Percentiles rank a stretch among this genome's conserved stretches.
Evolutionary conservation across 495 filamentous ascomycete genomes (phyloP).

Genomic region (Penicillium simplicissimum): DNA sequence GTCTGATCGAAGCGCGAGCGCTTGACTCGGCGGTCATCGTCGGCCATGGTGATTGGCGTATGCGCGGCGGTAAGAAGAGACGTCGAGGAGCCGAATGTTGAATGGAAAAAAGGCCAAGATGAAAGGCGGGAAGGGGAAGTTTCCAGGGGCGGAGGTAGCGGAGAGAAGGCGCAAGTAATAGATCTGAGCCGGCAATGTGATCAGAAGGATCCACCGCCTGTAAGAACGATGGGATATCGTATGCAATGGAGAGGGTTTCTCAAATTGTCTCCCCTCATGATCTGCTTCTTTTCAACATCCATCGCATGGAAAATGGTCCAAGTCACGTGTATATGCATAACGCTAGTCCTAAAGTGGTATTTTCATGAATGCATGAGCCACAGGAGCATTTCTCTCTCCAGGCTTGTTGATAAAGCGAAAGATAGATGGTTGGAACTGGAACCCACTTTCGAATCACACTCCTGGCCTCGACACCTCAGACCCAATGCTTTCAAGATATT

Average conservation of each 20-base stretch:
- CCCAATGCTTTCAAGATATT: no score
- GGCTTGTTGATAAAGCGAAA: no score
- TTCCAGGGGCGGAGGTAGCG: slow-evolving; percentile 16
- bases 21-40: slow-evolving; percentile 76
- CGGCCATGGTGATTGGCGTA: slow-evolving; percentile 59
- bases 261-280: neutral
- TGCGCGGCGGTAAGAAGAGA: neutral
- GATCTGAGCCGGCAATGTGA: neutral
- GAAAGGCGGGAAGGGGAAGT: slow-evolving; percentile 29
- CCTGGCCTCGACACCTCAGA: neutral
- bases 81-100: neutral
- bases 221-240: neutral
- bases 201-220: neutral
- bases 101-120: slow-evolving; percentile 18
- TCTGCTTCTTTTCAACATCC: slow-evolving; percentile 2
- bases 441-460: neutral
- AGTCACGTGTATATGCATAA: slow-evolving; percentile 7
- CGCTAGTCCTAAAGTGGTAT: slow-evolving; percentile 8
- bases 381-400: no score
- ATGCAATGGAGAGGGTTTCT: neutral
- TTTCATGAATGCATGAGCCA: neutral
- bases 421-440: no score
- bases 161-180: neutral
- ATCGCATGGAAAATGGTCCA: slow-evolving; percentile 10
- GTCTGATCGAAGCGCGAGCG: slow-evolving; percentile 91